A percentile compares a stretch with the other conserved stretches of the same genome.
These are phyloP conservation scores for Aspergillus awamori DNA, from an alignment of 2,329 filamentous ascomycete species.

Conservation along the genomic window DNA sequence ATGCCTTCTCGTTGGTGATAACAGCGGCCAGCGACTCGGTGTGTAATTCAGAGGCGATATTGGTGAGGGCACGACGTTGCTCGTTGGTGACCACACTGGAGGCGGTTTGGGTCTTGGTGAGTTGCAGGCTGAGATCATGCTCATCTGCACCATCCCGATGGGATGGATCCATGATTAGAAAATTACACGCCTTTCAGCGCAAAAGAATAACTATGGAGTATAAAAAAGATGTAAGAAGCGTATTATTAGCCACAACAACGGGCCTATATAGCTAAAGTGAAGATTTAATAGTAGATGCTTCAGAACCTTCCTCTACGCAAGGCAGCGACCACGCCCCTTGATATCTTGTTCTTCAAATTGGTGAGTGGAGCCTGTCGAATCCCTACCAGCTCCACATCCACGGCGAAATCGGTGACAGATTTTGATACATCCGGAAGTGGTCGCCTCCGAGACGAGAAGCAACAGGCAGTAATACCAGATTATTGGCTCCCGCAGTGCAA, in stretches of 20 bases:
- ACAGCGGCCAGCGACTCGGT: background rate
- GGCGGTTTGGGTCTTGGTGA: background rate
- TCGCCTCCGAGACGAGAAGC: background rate
- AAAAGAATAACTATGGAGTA: background rate
- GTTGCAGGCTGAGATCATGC: slow-evolving; percentile 1
- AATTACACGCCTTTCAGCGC: background rate
- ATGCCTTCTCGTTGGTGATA: background rate
- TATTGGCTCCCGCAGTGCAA: background rate
- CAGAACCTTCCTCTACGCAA: background rate
- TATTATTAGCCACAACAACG: background rate
- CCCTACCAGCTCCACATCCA: background rate
- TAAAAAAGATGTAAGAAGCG: no score
- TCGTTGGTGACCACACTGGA: slow-evolving; percentile 1
- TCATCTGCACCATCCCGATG: background rate
- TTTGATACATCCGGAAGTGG: background rate
- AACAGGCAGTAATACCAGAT: background rate
- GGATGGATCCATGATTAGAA: background rate
- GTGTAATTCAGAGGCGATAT: background rate
- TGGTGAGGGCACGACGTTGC: background rate
- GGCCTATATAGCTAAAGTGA: background rate
- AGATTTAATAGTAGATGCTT: background rate
- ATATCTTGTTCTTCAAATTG: background rate
- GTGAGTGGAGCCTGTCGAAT: background rate
- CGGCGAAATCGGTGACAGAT: background rate
- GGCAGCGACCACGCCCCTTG: background rate